Conservation (phyloP, 73 alveolate species). For the Tetrahymena thermophila region DNA sequence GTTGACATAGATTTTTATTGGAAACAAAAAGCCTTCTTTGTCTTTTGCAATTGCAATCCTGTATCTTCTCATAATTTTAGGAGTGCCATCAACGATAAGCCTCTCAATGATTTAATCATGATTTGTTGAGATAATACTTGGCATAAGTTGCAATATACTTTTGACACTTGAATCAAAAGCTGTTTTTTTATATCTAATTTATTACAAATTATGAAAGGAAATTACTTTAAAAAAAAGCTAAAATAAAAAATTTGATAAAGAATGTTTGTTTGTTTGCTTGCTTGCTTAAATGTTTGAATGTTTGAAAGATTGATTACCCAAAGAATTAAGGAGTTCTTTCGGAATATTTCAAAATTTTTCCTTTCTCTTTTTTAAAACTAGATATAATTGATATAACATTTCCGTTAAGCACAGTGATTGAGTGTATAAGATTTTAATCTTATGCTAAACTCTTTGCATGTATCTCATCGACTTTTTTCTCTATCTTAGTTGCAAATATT, state of each 20-base stretch:
- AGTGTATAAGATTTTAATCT: background rate
- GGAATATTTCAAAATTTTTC: background rate
- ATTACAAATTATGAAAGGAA: background rate
- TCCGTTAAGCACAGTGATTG: background rate
- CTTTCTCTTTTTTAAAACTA: background rate
- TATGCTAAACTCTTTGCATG: background rate
- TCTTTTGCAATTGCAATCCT: background rate
- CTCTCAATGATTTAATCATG: background rate
- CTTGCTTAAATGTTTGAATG: too few species aligned
- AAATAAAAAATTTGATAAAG: too few species aligned
- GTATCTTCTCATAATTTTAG: background rate
- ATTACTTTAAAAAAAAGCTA: too few species aligned
- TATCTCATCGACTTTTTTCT: background rate
- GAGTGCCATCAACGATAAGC: background rate
- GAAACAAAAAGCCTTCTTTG: background rate
- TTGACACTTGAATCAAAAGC: background rate
- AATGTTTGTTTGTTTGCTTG: too few species aligned
- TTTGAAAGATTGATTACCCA: background rate
- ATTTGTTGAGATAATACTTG: background rate
- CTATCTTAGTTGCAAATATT: background rate
- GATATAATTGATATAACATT: background rate
- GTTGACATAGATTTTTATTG: background rate
- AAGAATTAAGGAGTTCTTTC: background rate
- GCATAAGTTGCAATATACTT: background rate
- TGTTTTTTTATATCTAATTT: background rate